These are phyloP conservation scores for Neofusicoccum ribis DNA, from an alignment of 2,329 filamentous ascomycete genomes.

Conservation along the genomic window DNA sequence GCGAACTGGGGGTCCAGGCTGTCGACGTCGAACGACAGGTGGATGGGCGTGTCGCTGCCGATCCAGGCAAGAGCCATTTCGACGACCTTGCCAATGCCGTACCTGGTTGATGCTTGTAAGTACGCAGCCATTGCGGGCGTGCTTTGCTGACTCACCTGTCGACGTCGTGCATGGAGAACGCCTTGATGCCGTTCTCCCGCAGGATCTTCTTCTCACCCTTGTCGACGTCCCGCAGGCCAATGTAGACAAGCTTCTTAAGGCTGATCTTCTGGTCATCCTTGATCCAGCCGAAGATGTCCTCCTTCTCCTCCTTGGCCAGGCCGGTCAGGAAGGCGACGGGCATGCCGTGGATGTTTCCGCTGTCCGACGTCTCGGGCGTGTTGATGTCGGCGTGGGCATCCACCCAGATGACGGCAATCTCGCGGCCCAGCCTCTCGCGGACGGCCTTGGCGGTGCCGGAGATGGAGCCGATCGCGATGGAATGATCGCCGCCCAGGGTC, in stretches of 20 bases:
- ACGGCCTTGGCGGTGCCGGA: constrained; percentile 84
- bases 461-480: constrained; percentile 91
- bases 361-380: constrained; percentile 83
- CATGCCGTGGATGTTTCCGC: constrained; percentile 98
- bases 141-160: constrained; percentile 64
- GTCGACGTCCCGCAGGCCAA: constrained; percentile 91
- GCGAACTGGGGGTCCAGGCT: constrained; percentile 95
- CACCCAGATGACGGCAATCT: constrained; percentile 97
- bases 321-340: constrained; percentile 90
- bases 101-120: constrained; percentile 48
- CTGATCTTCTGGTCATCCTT: constrained; percentile 69
- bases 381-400: constrained; percentile 99
- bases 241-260: constrained; percentile 89
- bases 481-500: constrained; percentile 94
- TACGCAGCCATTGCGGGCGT: background rate
- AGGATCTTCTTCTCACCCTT: constrained; percentile 90
- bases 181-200: constrained; percentile 85
- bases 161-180: constrained; percentile 98
- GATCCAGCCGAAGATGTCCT: constrained; percentile 89
- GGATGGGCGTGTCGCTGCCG: constrained; percentile 90
- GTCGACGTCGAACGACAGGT: constrained; percentile 96
- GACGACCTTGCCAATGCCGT: constrained; percentile 93
- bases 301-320: constrained; percentile 71
- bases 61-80: constrained; percentile 99
- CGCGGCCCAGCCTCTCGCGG: constrained; percentile 75